Conservation (phyloP, 805 yeast genomes). For the Kuraishia piskuri region DNA sequence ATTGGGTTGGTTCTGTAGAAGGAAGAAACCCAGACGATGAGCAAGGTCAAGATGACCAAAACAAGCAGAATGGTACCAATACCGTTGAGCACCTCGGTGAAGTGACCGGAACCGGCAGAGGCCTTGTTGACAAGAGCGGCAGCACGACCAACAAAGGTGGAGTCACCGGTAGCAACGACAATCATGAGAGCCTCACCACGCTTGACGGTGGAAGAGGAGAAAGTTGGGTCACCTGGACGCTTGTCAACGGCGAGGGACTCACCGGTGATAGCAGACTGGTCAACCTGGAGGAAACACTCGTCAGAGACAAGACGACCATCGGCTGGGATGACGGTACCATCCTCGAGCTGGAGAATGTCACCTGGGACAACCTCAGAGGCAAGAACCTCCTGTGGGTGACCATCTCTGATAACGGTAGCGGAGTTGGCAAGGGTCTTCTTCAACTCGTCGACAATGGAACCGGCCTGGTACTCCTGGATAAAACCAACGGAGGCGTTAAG, state of each 20-base stretch:
- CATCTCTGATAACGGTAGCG: slow-evolving; percentile 81
- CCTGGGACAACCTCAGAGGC: slow-evolving; percentile 91
- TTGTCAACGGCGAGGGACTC: slow-evolving; percentile 95
- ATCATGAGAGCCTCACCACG: slow-evolving; percentile 93
- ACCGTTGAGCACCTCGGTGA: slow-evolving; percentile 96
- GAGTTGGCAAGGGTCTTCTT: slow-evolving; percentile 90
- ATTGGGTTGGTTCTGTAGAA: slow-evolving; percentile 88
- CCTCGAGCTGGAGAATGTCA: slow-evolving; percentile 87
- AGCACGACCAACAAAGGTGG: slow-evolving; percentile 94
- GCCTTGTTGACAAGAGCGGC: slow-evolving; percentile 96
- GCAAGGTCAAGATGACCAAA: slow-evolving; percentile 77
- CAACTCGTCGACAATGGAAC: slow-evolving; percentile 94
- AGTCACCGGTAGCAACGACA: slow-evolving; percentile 92
- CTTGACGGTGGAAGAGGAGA: slow-evolving; percentile 91
- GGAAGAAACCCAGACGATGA: slow-evolving; percentile 87
- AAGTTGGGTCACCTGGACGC: slow-evolving; percentile 76
- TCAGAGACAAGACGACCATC: slow-evolving; percentile 87
- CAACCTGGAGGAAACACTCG: slow-evolving; percentile 81
- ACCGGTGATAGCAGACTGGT: slow-evolving; percentile 96
- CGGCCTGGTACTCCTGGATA: slow-evolving; percentile 96
- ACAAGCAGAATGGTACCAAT: slow-evolving; percentile 90
- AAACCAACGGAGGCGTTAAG: slow-evolving; percentile 93
- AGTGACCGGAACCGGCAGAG: slow-evolving; percentile 88
- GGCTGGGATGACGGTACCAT: slow-evolving; percentile 88
- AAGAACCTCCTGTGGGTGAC: slow-evolving; percentile 64